Conservation (phyloP, 164 flowering plant genomes). For the Chloranthus sessilifolius region DNA sequence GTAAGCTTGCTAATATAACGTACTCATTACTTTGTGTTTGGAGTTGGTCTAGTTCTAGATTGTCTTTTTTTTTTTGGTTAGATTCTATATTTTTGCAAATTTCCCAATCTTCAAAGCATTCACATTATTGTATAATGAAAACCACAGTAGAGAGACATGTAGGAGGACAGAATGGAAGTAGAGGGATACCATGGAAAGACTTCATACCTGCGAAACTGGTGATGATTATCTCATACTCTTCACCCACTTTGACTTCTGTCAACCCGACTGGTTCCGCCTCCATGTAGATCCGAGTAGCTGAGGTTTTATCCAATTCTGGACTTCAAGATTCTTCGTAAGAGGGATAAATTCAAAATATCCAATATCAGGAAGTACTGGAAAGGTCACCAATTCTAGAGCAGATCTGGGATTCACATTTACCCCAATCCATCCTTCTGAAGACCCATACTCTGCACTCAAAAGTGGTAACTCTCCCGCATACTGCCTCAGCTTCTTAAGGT, state of each 20-base stretch:
- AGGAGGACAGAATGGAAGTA: background rate
- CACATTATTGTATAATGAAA: too few species aligned
- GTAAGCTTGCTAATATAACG: too few species aligned
- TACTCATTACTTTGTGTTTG: too few species aligned
- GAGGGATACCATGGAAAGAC: background rate
- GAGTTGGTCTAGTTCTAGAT: too few species aligned
- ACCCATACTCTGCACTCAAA: conserved; percentile 77
- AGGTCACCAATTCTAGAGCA: conserved; percentile 72
- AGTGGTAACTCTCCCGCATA: conserved; percentile 81
- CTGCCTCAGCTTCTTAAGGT: conserved; percentile 77
- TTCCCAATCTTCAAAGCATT: too few species aligned
- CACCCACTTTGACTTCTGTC: conserved; percentile 75
- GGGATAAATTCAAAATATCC: conserved; percentile 95
- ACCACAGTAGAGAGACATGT: too few species aligned
- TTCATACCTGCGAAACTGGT: conserved; percentile 82
- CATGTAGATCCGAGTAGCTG: conserved; percentile 6
- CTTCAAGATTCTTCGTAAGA: conserved; percentile 20
- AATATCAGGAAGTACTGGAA: conserved; percentile 77
- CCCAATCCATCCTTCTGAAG: conserved; percentile 98
- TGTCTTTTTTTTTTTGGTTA: too few species aligned
- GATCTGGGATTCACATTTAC: conserved; percentile 73
- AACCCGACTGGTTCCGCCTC: conserved; percentile 63
- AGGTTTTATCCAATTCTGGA: conserved; percentile 7
- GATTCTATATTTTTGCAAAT: too few species aligned
- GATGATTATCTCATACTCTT: conserved; percentile 80